phyloP scores from a whole-genome alignment of 352 stramenopile genomes.

The Blastocystis sp. region DNA sequence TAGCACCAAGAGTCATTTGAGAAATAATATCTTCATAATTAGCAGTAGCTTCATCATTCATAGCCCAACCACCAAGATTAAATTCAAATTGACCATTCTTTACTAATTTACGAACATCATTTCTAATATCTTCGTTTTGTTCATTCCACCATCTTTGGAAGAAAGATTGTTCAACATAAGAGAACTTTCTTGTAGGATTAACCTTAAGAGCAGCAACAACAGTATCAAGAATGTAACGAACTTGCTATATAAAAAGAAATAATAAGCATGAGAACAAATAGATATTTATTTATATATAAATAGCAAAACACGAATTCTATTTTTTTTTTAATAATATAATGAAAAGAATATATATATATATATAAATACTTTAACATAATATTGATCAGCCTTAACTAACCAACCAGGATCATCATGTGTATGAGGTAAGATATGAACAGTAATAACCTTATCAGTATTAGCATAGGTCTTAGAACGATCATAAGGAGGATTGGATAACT shows the following conservation, averaged over 20 bases:
- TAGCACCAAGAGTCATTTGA: constrained; percentile 82
- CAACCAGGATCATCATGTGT: constrained; percentile 50
- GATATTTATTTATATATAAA: background rate
- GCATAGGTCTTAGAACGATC: too few relatives aligned
- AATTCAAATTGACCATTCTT: constrained; percentile 69
- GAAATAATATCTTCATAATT: constrained; percentile 92
- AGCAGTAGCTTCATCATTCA: constrained; percentile 86
- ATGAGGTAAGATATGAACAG: constrained; percentile 28
- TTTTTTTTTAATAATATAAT: background rate
- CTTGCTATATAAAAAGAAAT: constrained; percentile 39
- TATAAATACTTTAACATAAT: constrained; percentile 52
- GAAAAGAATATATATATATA: background rate
- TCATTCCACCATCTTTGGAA: constrained; percentile 85
- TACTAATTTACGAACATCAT: constrained; percentile 61
- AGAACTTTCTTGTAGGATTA: constrained; percentile 71
- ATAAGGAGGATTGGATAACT: too few relatives aligned
- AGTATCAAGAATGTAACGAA: constrained; percentile 81
- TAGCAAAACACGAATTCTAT: background rate
- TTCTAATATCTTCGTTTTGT: constrained; percentile 55
- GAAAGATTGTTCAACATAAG: constrained; percentile 77
- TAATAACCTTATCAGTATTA: too few relatives aligned
- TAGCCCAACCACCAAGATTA: constrained; percentile 85
- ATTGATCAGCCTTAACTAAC: constrained; percentile 87
- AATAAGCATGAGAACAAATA: constrained; percentile 27
- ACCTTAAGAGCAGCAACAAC: constrained; percentile 60